Percentiles rank a stretch among this genome's conserved stretches.
phyloP scores from a whole-genome alignment of 306 rosid species.

The Oemleria cerasiformis region DNA sequence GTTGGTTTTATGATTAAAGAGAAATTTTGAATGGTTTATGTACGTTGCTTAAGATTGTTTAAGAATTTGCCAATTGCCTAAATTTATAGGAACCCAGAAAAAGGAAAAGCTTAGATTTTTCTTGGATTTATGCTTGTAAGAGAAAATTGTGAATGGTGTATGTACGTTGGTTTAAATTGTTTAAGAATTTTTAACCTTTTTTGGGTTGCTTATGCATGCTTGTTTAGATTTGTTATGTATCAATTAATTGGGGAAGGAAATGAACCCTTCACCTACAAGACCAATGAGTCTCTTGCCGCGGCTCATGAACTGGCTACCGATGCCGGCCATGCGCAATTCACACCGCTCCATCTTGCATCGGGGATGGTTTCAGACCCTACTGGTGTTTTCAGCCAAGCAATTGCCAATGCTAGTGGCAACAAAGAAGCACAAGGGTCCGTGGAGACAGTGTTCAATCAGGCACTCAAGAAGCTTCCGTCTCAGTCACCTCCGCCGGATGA shows the following conservation, averaged over 20 bases:
- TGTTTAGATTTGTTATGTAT: slow-evolving; percentile 17
- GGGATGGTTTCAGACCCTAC: slow-evolving; percentile 45
- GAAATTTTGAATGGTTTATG: too few relatives aligned
- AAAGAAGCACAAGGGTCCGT: slow-evolving; percentile 56
- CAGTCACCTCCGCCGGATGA: slow-evolving; percentile 85
- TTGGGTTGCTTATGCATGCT: background rate
- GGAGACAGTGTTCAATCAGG: slow-evolving; percentile 66
- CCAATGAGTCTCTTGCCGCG: slow-evolving; percentile 61
- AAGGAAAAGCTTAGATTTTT: too few relatives aligned
- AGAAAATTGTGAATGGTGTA: too few relatives aligned
- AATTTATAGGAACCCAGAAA: too few relatives aligned
- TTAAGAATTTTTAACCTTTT: background rate
- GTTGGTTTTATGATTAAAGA: background rate
- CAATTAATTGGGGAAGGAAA: slow-evolving; percentile 11
- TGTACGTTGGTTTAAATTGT: too few relatives aligned
- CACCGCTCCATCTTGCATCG: slow-evolving; percentile 70
- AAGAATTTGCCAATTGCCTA: slow-evolving; percentile 13
- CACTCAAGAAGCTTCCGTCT: slow-evolving; percentile 70
- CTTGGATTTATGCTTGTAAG: too few relatives aligned
- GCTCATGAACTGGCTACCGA: slow-evolving; percentile 68
- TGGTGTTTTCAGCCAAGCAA: slow-evolving; percentile 69
- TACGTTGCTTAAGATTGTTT: too few relatives aligned
- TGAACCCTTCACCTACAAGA: slow-evolving; percentile 96
- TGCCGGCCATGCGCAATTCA: slow-evolving; percentile 71
- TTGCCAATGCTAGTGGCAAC: slow-evolving; percentile 45